These are phyloP conservation scores for Vigna nakashimae DNA, from an alignment of 306 rosid species.

Conservation along the genomic window DNA sequence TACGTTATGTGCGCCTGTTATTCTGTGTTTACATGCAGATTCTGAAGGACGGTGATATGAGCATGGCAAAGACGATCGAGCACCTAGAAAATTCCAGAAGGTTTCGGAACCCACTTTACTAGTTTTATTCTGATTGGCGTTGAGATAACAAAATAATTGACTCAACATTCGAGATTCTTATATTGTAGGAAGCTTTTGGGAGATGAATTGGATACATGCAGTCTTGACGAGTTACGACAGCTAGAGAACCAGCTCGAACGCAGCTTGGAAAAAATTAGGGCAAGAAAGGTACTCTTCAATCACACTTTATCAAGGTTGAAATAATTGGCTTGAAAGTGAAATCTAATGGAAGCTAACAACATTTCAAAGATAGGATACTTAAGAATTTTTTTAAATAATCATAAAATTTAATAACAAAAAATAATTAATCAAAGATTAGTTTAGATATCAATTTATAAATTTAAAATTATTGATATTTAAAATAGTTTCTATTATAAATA, in stretches of 20 bases:
- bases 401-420: too few relatives aligned
- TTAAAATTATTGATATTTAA: too few relatives aligned
- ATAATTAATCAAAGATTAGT: too few relatives aligned
- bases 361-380: not conserved
- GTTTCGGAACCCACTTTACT: conserved; percentile 41
- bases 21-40: conserved; percentile 48
- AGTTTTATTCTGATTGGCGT: conserved; percentile 16
- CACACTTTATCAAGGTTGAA: not conserved
- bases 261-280: conserved; percentile 80
- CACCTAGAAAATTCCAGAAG: conserved; percentile 67
- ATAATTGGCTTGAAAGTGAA: not conserved
- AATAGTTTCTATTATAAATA: too few relatives aligned
- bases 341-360: not conserved
- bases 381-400: too few relatives aligned
- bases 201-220: conserved; percentile 66
- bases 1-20: too few relatives aligned
- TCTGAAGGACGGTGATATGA: conserved; percentile 50
- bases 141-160: conserved; percentile 13
- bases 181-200: conserved; percentile 79
- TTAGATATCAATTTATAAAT: too few relatives aligned
- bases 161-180: conserved; percentile 11
- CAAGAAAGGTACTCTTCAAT: conserved; percentile 66
- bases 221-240: conserved; percentile 66
- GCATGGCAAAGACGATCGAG: conserved; percentile 66
- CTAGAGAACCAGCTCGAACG: conserved; percentile 73